Conservation (phyloP, 805 yeast species). For the Candida sanyiensis region DNA sequence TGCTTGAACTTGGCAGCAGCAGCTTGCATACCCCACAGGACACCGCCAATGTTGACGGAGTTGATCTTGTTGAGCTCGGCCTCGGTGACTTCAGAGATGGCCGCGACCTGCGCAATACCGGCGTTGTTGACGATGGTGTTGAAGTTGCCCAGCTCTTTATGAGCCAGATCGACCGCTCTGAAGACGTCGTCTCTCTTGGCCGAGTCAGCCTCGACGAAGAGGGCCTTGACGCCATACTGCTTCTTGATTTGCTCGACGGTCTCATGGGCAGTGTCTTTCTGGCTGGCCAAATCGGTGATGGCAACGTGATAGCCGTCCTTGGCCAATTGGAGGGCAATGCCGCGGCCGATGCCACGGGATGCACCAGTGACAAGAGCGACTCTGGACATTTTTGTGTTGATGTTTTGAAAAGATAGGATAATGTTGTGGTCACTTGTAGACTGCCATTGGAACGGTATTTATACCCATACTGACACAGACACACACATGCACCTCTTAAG, state of each 20-base stretch:
- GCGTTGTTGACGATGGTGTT: constrained; percentile 35
- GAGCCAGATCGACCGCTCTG: constrained; percentile 26
- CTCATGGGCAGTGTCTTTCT: constrained; percentile 20
- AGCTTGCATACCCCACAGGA: constrained; percentile 31
- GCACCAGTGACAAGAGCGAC: constrained; percentile 82
- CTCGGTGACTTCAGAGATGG: constrained; percentile 26
- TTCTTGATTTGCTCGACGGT: constrained; percentile 20
- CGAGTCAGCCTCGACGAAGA: constrained; percentile 26
- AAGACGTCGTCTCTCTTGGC: constrained; percentile 22
- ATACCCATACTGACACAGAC: no score
- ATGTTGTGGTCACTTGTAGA: no score
- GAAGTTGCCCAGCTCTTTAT: constrained; percentile 28
- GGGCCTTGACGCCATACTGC: constrained; percentile 17
- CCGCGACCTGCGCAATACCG: constrained; percentile 28
- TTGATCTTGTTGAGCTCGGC: constrained; percentile 24
- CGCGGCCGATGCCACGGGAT: constrained; percentile 86
- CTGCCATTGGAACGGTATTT: no score
- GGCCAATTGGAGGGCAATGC: constrained; percentile 75
- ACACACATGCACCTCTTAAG: no score
- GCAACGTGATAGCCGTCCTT: constrained; percentile 50
- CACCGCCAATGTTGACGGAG: constrained; percentile 29
- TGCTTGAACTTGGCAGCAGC: constrained; percentile 27
- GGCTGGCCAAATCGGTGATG: constrained; percentile 24
- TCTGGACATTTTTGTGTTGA: constrained; percentile 13
- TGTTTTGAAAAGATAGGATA: no score